Evolutionary conservation across 2,329 filamentous ascomycete genomes (phyloP).

Genomic region (Hypoxylon sp.): DNA sequence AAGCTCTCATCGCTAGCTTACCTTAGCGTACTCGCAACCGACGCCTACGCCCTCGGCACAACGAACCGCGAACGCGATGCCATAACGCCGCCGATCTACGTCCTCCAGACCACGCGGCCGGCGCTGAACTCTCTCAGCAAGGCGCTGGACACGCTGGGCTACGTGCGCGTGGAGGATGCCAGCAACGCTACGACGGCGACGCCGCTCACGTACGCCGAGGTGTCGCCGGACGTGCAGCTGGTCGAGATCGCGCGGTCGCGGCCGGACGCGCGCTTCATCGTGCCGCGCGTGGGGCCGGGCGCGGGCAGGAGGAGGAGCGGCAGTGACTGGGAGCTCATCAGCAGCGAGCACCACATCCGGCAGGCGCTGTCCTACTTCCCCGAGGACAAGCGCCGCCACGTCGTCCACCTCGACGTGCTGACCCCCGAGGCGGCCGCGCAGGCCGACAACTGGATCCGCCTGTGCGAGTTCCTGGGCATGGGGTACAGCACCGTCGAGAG

Average conservation of each 20-base stretch:
- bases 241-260: conserved; percentile 29
- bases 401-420: conserved; percentile 36
- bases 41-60: not conserved
- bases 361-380: conserved; percentile 31
- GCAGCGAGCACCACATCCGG: conserved; percentile 6
- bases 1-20: conserved; percentile 5
- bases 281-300: conserved; percentile 22
- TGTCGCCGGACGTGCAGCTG: conserved; percentile 29
- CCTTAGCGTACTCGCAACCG: conserved; percentile 14
- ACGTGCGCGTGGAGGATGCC: conserved; percentile 23
- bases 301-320: not conserved
- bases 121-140: conserved; percentile 32
- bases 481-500: conserved; percentile 43
- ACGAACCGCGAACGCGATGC: not conserved
- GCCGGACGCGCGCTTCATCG: conserved; percentile 39
- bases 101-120: conserved; percentile 33
- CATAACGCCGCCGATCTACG: conserved; percentile 33
- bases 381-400: conserved; percentile 9
- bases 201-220: conserved; percentile 33
- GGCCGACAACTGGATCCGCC: conserved; percentile 40
- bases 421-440: conserved; percentile 27
- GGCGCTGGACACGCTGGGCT: conserved; percentile 38
- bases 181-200: not conserved
- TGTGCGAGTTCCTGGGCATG: conserved; percentile 41
- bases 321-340: not conserved